Evolutionary conservation across 129 eudicot genomes (phyloP).

Genomic region (carrot (Daucus carota)): DNA sequence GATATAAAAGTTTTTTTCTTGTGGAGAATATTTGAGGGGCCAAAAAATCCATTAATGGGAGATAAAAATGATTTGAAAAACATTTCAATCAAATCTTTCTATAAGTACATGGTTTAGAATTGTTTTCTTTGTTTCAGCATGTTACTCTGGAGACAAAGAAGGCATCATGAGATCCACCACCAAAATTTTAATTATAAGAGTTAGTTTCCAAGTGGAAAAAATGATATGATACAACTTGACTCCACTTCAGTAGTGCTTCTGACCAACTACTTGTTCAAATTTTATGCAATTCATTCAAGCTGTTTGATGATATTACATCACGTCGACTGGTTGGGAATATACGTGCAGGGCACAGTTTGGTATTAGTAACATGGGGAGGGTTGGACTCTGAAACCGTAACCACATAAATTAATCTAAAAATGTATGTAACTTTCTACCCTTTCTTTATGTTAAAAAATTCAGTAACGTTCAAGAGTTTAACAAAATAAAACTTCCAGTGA

Average conservation of each 20-base stretch:
- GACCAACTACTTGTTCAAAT: neutral
- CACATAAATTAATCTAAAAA: too few relatives aligned
- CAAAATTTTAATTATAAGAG: neutral
- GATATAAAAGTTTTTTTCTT: neutral
- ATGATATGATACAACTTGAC: neutral
- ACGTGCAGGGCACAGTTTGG: too few relatives aligned
- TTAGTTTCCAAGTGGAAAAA: neutral
- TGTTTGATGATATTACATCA: too few relatives aligned
- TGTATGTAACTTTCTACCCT: too few relatives aligned
- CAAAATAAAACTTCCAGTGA: too few relatives aligned
- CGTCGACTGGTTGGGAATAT: too few relatives aligned
- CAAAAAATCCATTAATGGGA: neutral
- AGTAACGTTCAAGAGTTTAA: too few relatives aligned
- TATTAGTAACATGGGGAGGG: too few relatives aligned
- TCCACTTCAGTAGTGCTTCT: neutral
- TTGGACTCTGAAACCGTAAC: too few relatives aligned
- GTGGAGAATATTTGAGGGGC: constrained; percentile 1
- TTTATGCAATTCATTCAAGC: too few relatives aligned
- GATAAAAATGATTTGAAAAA: neutral
- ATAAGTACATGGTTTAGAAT: neutral
- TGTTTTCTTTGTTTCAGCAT: neutral
- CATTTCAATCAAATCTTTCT: neutral
- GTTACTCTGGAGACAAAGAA: neutral
- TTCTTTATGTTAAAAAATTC: too few relatives aligned
- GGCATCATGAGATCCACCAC: constrained; percentile 9